Evolutionary conservation across 768 basidiomycete species (phyloP), one percentile per base, ranked within the genome.

Genomic region (Lactarius vividus): DNA sequence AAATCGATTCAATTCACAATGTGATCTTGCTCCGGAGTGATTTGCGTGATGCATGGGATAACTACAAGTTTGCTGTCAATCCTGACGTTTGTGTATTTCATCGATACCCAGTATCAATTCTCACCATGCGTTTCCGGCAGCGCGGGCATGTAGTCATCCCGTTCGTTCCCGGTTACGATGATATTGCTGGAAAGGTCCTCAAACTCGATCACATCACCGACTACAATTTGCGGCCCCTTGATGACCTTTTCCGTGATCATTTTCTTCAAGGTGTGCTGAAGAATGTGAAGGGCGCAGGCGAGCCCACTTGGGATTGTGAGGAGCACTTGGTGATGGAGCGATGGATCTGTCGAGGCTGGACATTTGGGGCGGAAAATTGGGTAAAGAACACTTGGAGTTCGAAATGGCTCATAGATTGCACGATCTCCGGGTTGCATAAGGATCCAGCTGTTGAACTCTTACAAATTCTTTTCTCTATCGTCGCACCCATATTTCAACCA

Each of bases 181-280:
- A 56, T 28, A 54, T 62, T 9, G 61, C 53, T 6, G 53, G 61
- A 31, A 62, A 62, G 10, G 40, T 62, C 54, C 61, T 55, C 28
- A 42, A 62, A 10, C 54, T 55, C 1, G 39, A 35, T 6, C 53
- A 62, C 29, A 55, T 62, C 11, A 5, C 8, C 10, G 37, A 62
- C 6, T 1, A 26, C 9, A 20, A 55, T 42, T 31, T 42, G 8
- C 53, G 61, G 31, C 53, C 53, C 5, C 53, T 55, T 23, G 53
- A 62, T 16, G 37, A 42, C 28, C 28, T 62, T 54, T 42, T 54
- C 54, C 53, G 7, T 1, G 61, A 54, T 28, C 53, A 55, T 54
- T 55, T 62, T 31, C 53, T 55, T 31, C 53, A 55, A 62, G 39
- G 20, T 7, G 53, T 56, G n/a, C 61, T 55, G 29, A 62, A 62